These are phyloP conservation scores for Boletus smithii DNA, from an alignment of 1,284 basidiomycete species.

Conservation along the genomic window DNA sequence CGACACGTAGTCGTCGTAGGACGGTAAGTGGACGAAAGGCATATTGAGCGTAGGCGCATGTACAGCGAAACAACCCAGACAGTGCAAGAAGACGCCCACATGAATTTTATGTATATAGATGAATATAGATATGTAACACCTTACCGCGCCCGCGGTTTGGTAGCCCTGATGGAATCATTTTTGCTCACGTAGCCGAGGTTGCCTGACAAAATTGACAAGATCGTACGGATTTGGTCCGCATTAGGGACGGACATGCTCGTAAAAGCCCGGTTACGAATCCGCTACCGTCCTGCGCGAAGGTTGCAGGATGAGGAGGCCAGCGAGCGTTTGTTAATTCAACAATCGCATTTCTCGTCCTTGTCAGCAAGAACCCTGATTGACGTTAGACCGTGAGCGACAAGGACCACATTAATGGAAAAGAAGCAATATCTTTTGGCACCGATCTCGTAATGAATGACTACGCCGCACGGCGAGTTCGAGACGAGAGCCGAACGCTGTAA, in stretches of 20 bases:
- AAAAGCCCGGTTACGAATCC: no score
- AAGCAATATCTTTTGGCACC: constrained; percentile 12
- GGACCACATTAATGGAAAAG: constrained; percentile 12
- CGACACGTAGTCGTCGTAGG: constrained; percentile 61
- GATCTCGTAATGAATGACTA: no score
- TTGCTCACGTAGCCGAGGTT: constrained; percentile 23
- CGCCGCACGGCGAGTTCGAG: constrained; percentile 27
- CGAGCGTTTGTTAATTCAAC: no score
- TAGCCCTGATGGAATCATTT: constrained; percentile 21
- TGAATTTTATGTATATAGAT: constrained; percentile 16
- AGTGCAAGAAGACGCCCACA: constrained; percentile 4
- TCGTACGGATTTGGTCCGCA: constrained; percentile 5
- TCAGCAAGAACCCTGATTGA: no score
- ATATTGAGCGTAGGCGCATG: constrained; percentile 37
- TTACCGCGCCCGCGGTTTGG: constrained; percentile 13
- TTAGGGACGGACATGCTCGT: no score
- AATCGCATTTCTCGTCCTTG: no score
- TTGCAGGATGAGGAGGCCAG: no score
- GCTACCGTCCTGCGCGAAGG: background rate
- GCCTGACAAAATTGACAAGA: constrained; percentile 25
- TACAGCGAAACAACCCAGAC: constrained; percentile 5
- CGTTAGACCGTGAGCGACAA: constrained; percentile 20
- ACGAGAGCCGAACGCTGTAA: background rate
- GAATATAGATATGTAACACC: background rate
- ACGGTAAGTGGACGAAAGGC: constrained; percentile 68